Percentiles rank a stretch among this genome's conserved stretches.
phyloP scores from a whole-genome alignment of 352 stramenopile genomes.

The Phytopythium boreale region DNA sequence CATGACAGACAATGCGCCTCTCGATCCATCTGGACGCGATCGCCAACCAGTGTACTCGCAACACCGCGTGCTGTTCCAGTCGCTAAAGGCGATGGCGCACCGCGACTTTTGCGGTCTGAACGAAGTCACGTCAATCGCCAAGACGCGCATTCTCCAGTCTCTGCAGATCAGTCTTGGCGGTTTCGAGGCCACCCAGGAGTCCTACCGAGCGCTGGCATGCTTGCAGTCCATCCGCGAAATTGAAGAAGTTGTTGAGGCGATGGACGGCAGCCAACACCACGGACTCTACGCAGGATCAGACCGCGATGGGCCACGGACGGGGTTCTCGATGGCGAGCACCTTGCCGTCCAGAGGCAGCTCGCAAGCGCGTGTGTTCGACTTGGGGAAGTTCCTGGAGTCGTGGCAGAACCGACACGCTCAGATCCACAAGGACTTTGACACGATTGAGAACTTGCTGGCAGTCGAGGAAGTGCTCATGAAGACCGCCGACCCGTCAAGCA shows the following conservation, averaged over 20 bases:
- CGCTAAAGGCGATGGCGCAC: slow-evolving; percentile 58
- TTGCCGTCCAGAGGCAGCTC: not conserved
- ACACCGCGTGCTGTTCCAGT: slow-evolving; percentile 51
- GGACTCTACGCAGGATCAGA: not conserved
- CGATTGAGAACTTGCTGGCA: slow-evolving; percentile 48
- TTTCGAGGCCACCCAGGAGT: slow-evolving; percentile 68
- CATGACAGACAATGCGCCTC: slow-evolving; percentile 15
- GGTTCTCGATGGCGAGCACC: slow-evolving; percentile 5
- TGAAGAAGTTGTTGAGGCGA: slow-evolving; percentile 34
- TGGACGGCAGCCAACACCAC: slow-evolving; percentile 1
- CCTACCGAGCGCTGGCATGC: slow-evolving; percentile 42
- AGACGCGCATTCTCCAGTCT: slow-evolving; percentile 46
- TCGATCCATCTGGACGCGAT: not conserved
- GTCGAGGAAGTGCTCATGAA: slow-evolving; percentile 64
- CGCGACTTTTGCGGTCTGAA: slow-evolving; percentile 38
- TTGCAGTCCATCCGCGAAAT: slow-evolving; percentile 65
- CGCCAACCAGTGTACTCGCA: slow-evolving; percentile 31
- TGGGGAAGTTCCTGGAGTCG: slow-evolving; percentile 21
- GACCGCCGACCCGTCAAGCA: slow-evolving; percentile 23
- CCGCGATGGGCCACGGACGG: slow-evolving; percentile 2
- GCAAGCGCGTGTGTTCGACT: not conserved
- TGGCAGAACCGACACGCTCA: slow-evolving; percentile 45
- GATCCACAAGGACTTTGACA: slow-evolving; percentile 54
- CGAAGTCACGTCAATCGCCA: slow-evolving; percentile 31
- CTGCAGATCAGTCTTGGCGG: slow-evolving; percentile 61